A percentile compares a stretch with the other conserved stretches of the same genome.
phyloP scores from a whole-genome alignment of 352 stramenopile species.

The Elongisporangium senticosum region DNA sequence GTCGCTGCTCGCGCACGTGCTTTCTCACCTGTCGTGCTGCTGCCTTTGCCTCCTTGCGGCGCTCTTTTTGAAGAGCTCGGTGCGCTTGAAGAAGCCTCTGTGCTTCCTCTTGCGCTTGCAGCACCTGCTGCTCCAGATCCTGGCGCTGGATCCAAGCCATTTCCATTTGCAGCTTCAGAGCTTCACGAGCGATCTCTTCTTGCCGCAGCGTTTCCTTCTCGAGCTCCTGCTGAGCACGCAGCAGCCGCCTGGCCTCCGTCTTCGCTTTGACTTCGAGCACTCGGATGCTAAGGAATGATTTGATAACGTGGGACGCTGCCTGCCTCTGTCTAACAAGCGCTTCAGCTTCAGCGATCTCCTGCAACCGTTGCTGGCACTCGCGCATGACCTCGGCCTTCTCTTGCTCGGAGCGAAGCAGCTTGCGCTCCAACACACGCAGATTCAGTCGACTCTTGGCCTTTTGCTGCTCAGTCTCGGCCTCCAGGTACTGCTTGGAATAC shows the following conservation, averaged over 20 bases:
- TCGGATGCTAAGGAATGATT: slow-evolving; percentile 24
- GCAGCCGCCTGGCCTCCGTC: slow-evolving; percentile 9
- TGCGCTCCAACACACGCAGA: slow-evolving; percentile 28
- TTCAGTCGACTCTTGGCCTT: slow-evolving; percentile 20
- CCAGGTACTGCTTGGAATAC: slow-evolving; percentile 13
- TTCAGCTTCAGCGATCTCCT: slow-evolving; percentile 1
- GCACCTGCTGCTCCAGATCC: neutral
- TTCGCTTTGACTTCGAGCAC: slow-evolving; percentile 11
- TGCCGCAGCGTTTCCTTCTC: slow-evolving; percentile 18
- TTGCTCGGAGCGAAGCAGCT: slow-evolving; percentile 14
- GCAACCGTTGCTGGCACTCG: neutral
- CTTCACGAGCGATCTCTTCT: neutral
- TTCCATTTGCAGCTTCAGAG: neutral
- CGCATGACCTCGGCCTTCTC: slow-evolving; percentile 5
- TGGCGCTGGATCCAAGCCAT: neutral
- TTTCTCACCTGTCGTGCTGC: neutral
- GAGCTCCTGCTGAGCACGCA: slow-evolving; percentile 6
- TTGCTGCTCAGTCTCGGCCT: slow-evolving; percentile 11
- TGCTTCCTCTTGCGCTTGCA: neutral
- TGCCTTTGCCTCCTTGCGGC: neutral
- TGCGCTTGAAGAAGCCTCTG: neutral
- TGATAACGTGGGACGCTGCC: slow-evolving; percentile 24
- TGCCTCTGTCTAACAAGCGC: slow-evolving; percentile 9
- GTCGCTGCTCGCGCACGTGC: neutral
- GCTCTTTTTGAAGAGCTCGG: neutral